Conservation (phyloP, 768 basidiomycete genomes). For the Lactifluus subvellereus region DNA sequence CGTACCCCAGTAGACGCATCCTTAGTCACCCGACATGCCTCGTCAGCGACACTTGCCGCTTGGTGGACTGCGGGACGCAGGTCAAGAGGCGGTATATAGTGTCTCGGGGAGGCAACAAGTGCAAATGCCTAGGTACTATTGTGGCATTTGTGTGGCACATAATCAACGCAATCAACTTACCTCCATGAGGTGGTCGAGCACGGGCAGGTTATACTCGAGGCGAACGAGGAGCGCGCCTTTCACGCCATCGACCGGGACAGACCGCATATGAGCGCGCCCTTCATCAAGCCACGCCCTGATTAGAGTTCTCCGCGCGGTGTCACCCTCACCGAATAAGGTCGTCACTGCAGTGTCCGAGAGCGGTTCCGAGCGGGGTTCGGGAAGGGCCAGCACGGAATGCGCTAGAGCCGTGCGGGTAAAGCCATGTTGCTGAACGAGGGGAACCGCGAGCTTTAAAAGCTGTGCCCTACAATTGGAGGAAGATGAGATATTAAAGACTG, state of each 20-base stretch:
- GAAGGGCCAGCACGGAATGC: conserved; percentile 53
- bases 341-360: conserved; percentile 67
- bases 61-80: conserved; percentile 57
- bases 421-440: conserved; percentile 59
- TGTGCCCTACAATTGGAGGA: conserved; percentile 18
- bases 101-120: conserved; percentile 50
- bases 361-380: conserved; percentile 47
- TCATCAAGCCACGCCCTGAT: conserved; percentile 71
- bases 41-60: conserved; percentile 55
- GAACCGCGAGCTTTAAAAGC: conserved; percentile 56
- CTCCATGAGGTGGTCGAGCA: conserved; percentile 59
- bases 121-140: conserved; percentile 56
- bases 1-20: conserved; percentile 56
- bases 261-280: conserved; percentile 49
- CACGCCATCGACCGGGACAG: conserved; percentile 32
- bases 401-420: conserved; percentile 71
- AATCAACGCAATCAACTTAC: conserved; percentile 34
- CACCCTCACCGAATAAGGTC: conserved; percentile 66
- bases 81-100: conserved; percentile 49
- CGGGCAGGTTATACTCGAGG: conserved; percentile 61
- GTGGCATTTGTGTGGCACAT: background rate
- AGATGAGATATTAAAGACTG: background rate
- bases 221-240: conserved; percentile 50
- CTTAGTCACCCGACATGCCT: conserved; percentile 56
- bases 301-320: conserved; percentile 56